Evolutionary conservation across 2,329 filamentous ascomycete genomes (phyloP), one percentile per base, ranked within the genome.

Genomic region (Boeremia exigua): DNA sequence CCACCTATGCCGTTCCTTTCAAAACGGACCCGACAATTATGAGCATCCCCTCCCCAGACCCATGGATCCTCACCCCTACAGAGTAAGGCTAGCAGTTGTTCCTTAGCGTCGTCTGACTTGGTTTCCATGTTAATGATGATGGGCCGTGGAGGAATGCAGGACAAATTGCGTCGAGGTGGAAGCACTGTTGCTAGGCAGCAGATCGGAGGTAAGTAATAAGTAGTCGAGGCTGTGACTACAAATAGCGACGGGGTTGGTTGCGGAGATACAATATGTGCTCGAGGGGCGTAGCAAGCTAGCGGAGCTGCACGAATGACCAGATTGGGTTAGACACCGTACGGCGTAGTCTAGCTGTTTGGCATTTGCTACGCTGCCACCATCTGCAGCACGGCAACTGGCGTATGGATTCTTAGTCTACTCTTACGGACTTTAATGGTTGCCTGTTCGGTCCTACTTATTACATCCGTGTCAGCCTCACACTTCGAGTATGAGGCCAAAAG

Each of bases 1-100:
- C 23, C 32, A 34, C 54, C 54, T 32, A 37, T 52, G 23, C 54
- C 54, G 15, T 52, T 25, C 34, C 44, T 57, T 17, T 57, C 44
- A 29, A 57, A 52, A 1, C 11, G n/a, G 27, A 57, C 2, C 2
- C 23, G 28, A 37, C 48, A 57, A 34, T 30, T 15, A 44, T 12
- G 9, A 11, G 29, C 43, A 39, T 38, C 43, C 1, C 46, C 53
- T 29, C 54, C 54, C 54, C 48, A 52, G 38, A 32, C 45, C 54
- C 54, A 57, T 45, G 30, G 48, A 3, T 48, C 36, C 19, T n/a
- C 38, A 12, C 25, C 34, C 25, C 42, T 33, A 25, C 54, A 57
- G 27, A 57, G 42, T 28, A 54, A 54, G 25, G 23, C 43, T 14
- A 54, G 28, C n/a, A 46, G 40, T 52, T 46, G 49, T 25, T 45